phyloP scores from a whole-genome alignment of 2,329 filamentous ascomycete genomes.

The Calonectria crousiana region DNA sequence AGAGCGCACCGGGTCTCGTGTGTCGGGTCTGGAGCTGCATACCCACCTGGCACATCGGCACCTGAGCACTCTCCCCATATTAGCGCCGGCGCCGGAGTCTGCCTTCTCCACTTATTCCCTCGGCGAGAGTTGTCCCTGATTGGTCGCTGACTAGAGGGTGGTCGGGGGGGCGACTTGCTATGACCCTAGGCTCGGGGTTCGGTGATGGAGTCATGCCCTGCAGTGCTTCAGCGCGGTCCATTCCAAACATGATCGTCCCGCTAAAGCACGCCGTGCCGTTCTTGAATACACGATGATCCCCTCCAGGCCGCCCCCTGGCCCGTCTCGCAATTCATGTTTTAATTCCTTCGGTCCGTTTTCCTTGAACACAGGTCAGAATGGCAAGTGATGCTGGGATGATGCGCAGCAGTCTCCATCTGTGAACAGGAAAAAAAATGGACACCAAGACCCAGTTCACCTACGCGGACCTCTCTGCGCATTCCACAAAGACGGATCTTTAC shows the following conservation, averaged over 20 bases:
- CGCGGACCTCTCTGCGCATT: slow-evolving; percentile 80
- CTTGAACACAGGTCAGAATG: neutral
- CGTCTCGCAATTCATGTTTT: neutral
- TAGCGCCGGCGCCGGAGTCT: slow-evolving; percentile 3
- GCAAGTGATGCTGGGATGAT: neutral
- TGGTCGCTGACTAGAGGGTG: neutral
- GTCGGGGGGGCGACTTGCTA: neutral
- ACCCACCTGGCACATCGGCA: slow-evolving; percentile 3
- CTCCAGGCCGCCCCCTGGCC: neutral
- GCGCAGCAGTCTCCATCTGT: neutral
- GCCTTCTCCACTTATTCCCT: neutral
- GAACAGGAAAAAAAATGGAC: slow-evolving; percentile 12
- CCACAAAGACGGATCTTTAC: slow-evolving; percentile 88
- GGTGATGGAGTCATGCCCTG: slow-evolving; percentile 1
- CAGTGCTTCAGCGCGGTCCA: neutral
- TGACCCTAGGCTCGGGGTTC: neutral
- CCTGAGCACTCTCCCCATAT: neutral
- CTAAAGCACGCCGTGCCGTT: neutral
- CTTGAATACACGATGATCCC: neutral
- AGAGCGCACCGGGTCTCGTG: neutral
- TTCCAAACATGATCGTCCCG: neutral
- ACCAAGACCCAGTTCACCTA: slow-evolving; percentile 70
- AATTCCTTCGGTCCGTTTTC: neutral
- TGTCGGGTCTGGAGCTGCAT: neutral
- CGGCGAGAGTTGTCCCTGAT: slow-evolving; percentile 1